These are phyloP conservation scores for Arachis monticola DNA, from an alignment of 331 rosid genomes.

Conservation along the genomic window DNA sequence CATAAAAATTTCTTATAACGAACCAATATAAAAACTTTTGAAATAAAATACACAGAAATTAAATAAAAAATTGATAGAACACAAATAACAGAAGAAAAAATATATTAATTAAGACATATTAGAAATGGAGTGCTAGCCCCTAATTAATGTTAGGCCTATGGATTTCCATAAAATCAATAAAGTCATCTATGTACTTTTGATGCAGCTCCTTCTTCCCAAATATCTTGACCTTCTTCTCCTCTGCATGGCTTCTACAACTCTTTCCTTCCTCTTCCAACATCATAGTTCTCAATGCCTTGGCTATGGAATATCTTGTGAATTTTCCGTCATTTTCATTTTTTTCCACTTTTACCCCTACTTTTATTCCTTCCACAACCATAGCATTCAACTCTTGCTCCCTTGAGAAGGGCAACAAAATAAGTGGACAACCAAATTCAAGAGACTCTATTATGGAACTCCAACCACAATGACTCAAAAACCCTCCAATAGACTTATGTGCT, in stretches of 20 bases:
- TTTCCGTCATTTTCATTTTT: background rate
- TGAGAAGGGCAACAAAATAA: slow-evolving; percentile 40
- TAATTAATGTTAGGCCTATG: background rate
- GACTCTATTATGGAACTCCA: background rate
- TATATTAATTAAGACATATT: no score
- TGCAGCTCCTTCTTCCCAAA: slow-evolving; percentile 37
- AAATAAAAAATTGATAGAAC: no score
- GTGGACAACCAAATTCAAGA: slow-evolving; percentile 21
- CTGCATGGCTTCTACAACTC: slow-evolving; percentile 9
- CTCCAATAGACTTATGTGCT: slow-evolving; percentile 15
- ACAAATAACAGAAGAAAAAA: no score
- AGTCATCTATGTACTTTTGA: slow-evolving; percentile 38
- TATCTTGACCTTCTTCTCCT: slow-evolving; percentile 34
- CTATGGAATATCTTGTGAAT: slow-evolving; percentile 14
- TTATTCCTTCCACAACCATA: slow-evolving; percentile 40
- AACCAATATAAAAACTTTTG: no score
- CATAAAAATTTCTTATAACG: no score
- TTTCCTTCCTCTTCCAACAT: slow-evolving; percentile 22
- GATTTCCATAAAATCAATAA: slow-evolving; percentile 7
- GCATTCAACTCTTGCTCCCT: slow-evolving; percentile 43
- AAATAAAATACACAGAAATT: no score
- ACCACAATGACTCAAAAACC: slow-evolving; percentile 25
- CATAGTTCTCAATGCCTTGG: slow-evolving; percentile 23
- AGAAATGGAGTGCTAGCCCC: background rate
- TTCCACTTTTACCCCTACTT: slow-evolving; percentile 40